Conservation (phyloP, 768 basidiomycete genomes). For the Pisolithus marmoratus region DNA sequence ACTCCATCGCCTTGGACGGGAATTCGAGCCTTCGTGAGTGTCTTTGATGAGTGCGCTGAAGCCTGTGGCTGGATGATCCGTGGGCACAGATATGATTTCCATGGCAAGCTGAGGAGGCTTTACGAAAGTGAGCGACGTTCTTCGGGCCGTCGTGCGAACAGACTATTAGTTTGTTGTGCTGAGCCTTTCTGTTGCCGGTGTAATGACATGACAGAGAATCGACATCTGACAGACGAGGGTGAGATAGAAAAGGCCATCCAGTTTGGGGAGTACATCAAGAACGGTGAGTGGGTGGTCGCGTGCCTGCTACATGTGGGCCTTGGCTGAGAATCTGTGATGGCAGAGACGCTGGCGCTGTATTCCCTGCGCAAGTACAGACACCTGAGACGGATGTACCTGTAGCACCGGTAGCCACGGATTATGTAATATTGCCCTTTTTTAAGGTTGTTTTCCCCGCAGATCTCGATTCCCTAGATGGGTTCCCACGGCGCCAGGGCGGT, state of each 20-base stretch:
- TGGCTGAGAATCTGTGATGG: not conserved
- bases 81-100: constrained; percentile 63
- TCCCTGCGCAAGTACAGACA: constrained; percentile 80
- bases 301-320: no score
- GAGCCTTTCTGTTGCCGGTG: not conserved
- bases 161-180: no score
- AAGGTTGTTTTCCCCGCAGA: not conserved
- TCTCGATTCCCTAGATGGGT: not conserved
- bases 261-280: constrained; percentile 80
- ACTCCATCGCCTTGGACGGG: constrained; percentile 70
- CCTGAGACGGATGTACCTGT: constrained; percentile 66
- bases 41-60: not conserved
- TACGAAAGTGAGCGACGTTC: constrained; percentile 58
- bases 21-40: constrained; percentile 77
- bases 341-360: constrained; percentile 80
- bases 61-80: constrained; percentile 5
- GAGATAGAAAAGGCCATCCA: constrained; percentile 74
- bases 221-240: constrained; percentile 52
- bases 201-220: constrained; percentile 48
- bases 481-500: no score
- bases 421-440: not conserved
- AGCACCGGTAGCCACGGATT: not conserved
- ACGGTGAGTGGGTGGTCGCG: constrained; percentile 43
- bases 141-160: not conserved
- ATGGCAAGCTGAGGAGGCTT: constrained; percentile 60